These are phyloP conservation scores for Scenedesmus sp. DNA, from an alignment of 163 green algal species.

Conservation along the genomic window DNA sequence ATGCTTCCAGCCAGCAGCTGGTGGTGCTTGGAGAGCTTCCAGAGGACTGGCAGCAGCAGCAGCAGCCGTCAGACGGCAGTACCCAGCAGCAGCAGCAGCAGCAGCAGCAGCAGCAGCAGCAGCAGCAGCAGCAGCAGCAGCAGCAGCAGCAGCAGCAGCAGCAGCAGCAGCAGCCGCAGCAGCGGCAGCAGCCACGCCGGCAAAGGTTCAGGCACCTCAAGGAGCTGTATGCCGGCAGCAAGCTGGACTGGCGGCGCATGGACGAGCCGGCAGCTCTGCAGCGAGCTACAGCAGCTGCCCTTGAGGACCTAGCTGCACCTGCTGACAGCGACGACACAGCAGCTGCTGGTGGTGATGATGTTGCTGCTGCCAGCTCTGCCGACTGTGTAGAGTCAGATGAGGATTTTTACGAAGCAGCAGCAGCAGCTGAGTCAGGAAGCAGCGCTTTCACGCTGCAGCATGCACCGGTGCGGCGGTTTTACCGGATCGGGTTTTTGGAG, in stretches of 20 bases:
- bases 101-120: neutral
- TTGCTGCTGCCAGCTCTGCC: neutral
- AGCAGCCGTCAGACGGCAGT: neutral
- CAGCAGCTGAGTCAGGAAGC: neutral
- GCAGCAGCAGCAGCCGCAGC: neutral
- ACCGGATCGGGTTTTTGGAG: neutral
- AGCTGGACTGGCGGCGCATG: neutral
- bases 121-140: neutral
- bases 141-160: neutral
- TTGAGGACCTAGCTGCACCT: neutral
- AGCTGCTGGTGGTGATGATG: neutral
- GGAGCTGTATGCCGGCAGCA: neutral
- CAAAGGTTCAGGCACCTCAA: neutral
- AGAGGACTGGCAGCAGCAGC: neutral
- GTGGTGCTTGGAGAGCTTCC: conserved; percentile 1
- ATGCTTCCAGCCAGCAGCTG: neutral
- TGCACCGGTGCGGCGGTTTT: neutral
- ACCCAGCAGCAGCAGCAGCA: neutral
- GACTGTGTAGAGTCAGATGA: neutral
- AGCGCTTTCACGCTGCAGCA: neutral
- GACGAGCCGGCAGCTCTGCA: neutral
- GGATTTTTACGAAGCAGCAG: neutral
- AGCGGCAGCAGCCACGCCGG: neutral
- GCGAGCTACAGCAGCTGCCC: neutral
- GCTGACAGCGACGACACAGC: neutral